Percentiles rank a stretch among this genome's conserved stretches.
These are phyloP conservation scores for Debaryomyces robertsiae DNA, from an alignment of 1,139 yeast genomes.

Conservation along the genomic window DNA sequence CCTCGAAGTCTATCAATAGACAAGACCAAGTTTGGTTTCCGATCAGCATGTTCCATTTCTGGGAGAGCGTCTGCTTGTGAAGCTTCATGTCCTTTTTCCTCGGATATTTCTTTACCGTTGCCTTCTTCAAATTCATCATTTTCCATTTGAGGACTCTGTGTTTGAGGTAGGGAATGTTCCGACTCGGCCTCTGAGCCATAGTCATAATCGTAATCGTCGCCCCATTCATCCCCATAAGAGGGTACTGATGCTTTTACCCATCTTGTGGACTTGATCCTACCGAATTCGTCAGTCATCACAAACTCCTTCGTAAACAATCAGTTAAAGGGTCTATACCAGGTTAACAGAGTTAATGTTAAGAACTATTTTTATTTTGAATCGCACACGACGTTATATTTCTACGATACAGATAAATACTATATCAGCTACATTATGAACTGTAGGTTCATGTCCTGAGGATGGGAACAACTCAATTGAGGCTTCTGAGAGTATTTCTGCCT, in stretches of 20 bases:
- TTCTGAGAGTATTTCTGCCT: constrained; percentile 76
- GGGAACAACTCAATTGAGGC: constrained; percentile 85
- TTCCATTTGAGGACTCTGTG: background rate
- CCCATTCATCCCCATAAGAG: constrained; percentile 64
- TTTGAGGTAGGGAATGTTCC: constrained; percentile 6
- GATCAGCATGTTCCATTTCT: background rate
- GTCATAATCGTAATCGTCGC: constrained; percentile 39
- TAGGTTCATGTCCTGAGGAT: constrained; percentile 79
- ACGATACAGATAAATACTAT: constrained; percentile 3
- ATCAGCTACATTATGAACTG: constrained; percentile 44
- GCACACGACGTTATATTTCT: constrained; percentile 5
- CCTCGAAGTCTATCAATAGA: constrained; percentile 35
- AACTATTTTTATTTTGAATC: constrained; percentile 5
- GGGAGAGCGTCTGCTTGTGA: constrained; percentile 10
- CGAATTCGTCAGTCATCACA: constrained; percentile 48
- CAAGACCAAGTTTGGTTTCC: constrained; percentile 29
- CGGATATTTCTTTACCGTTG: constrained; percentile 11
- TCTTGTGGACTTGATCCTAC: constrained; percentile 61
- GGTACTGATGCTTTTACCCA: constrained; percentile 64
- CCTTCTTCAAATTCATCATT: constrained; percentile 14
- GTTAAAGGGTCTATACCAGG: background rate
- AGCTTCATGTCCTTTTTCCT: constrained; percentile 7
- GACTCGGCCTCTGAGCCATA: constrained; percentile 15
- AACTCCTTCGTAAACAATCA: background rate
- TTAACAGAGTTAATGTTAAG: background rate